phyloP scores from a whole-genome alignment of 2,329 filamentous ascomycete genomes.

The Aspergillus awamori region DNA sequence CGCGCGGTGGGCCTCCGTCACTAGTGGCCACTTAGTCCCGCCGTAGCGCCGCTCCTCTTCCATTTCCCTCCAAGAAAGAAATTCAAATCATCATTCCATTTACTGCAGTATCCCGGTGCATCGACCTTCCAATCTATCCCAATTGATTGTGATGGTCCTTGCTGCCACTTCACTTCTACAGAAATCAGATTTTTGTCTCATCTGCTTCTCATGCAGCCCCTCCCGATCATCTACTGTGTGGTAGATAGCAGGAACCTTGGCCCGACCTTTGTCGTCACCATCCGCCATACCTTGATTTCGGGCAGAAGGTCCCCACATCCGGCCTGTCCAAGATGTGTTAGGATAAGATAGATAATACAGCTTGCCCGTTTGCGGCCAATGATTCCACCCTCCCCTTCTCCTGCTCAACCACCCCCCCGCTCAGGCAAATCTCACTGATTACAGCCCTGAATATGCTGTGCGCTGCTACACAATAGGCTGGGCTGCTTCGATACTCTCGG shows the following conservation, averaged over 20 bases:
- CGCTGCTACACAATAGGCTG: slow-evolving; percentile 6
- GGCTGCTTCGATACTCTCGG: background rate
- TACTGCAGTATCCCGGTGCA: background rate
- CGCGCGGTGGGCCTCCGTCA: slow-evolving; percentile 18
- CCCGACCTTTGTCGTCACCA: slow-evolving; percentile 1
- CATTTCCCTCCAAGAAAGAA: no score
- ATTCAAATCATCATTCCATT: no score
- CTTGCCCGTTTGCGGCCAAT: slow-evolving; percentile 17
- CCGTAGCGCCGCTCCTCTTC: background rate
- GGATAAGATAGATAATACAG: background rate
- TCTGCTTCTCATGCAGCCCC: background rate
- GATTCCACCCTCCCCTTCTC: background rate
- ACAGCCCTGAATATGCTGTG: slow-evolving; percentile 1
- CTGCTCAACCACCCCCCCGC: background rate
- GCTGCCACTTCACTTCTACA: background rate
- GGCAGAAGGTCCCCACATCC: slow-evolving; percentile 14
- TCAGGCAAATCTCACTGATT: slow-evolving; percentile 2
- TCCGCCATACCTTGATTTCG: slow-evolving; percentile 13
- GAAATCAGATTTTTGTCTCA: background rate
- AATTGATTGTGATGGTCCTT: background rate
- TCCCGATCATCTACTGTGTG: background rate
- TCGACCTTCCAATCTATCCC: background rate
- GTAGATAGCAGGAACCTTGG: background rate
- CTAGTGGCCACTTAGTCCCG: slow-evolving; percentile 8
- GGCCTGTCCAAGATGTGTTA: background rate